A percentile compares a stretch with the other conserved stretches of the same genome.
These are phyloP conservation scores for Psidium guajava DNA, from an alignment of 345 rosid genomes.

Conservation along the genomic window DNA sequence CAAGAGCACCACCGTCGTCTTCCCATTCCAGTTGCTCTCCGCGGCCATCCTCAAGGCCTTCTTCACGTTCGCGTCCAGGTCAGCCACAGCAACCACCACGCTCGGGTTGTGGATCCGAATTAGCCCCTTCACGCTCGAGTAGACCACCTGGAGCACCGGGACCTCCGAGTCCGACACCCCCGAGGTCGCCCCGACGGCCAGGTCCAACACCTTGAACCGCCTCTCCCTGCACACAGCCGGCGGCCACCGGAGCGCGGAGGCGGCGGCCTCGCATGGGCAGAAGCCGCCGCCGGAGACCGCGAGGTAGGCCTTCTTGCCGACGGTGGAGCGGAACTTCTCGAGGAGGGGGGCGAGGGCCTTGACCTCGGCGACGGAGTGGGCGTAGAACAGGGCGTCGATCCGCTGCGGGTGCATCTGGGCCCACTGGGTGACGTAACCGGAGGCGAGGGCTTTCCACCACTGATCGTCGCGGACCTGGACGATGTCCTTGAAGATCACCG, in stretches of 20 bases:
- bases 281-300: constrained; percentile 72
- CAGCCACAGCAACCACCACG: constrained; percentile 73
- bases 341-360: constrained; percentile 63
- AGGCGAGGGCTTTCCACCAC: constrained; percentile 90
- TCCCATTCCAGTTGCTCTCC: constrained; percentile 39
- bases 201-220: constrained; percentile 82
- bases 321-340: constrained; percentile 71
- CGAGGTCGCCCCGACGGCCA: constrained; percentile 53
- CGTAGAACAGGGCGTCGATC: constrained; percentile 85
- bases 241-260: constrained; percentile 67
- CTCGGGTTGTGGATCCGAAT: constrained; percentile 89
- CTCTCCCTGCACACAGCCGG: constrained; percentile 67
- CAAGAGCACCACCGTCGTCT: constrained; percentile 40
- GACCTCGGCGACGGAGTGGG: constrained; percentile 76
- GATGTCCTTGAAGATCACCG: constrained; percentile 87
- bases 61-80: constrained; percentile 60
- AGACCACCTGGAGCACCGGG: constrained; percentile 75
- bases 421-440: constrained; percentile 93
- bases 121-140: constrained; percentile 87
- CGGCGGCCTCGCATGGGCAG: constrained; percentile 84
- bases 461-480: constrained; percentile 93
- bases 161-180: constrained; percentile 75
- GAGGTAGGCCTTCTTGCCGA: constrained; percentile 84
- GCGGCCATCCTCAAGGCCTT: constrained; percentile 89
- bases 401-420: constrained; percentile 95